phyloP scores from a whole-genome alignment of 306 rosid species.

The Prunus persica region Prunus_persica_NCBIv2 NC_034011.1:3190001-3190500 shows the following conservation, averaged over 20 bases:
- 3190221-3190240: slow-evolving; percentile 65
- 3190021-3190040: slow-evolving; percentile 42
- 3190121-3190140: background rate
- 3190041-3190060: slow-evolving; percentile 18
- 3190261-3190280: slow-evolving; percentile 48
- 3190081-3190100: background rate
- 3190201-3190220: slow-evolving; percentile 35
- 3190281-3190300: slow-evolving; percentile 65
- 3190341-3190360: too few species aligned
- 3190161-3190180: background rate
- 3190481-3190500: too few species aligned
- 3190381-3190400: too few species aligned
- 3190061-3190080: background rate
- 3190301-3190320: slow-evolving; percentile 20
- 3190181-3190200: background rate
- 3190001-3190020: slow-evolving; percentile 51
- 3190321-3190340: background rate
- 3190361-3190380: too few species aligned
- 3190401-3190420: too few species aligned
- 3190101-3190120: background rate
- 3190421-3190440: too few species aligned
- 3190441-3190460: too few species aligned
- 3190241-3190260: slow-evolving; percentile 40
- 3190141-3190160: background rate
- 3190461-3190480: too few species aligned